These are phyloP conservation scores for Sphaerulina vaccinii DNA, from an alignment of 2,329 filamentous ascomycete species.

Conservation along the genomic window DNA sequence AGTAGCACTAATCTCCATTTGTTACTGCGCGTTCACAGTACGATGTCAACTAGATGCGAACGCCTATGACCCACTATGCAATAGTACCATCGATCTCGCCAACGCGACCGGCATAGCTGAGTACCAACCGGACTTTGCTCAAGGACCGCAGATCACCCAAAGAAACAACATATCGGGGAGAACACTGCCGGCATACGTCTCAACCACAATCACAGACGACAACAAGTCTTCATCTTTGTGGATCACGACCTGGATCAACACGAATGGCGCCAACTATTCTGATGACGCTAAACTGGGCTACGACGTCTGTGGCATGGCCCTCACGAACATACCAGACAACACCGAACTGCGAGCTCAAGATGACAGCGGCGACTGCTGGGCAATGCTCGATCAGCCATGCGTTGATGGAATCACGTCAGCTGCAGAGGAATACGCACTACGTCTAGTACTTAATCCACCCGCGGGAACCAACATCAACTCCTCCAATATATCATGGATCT, in stretches of 20 bases:
- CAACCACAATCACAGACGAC: slow-evolving; percentile 7
- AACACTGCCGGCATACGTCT: slow-evolving; percentile 6
- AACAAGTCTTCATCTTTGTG: slow-evolving; percentile 4
- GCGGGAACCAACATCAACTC: slow-evolving; percentile 7
- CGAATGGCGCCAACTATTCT: slow-evolving; percentile 14
- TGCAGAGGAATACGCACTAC: slow-evolving; percentile 1
- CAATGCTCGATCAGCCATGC: slow-evolving; percentile 13
- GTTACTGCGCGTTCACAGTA: not conserved
- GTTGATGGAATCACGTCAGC: slow-evolving; percentile 6
- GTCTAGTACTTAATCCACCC: slow-evolving; percentile 1
- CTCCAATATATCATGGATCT: not conserved
- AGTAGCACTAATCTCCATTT: not conserved
- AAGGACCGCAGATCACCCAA: slow-evolving; percentile 7
- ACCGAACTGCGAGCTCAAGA: slow-evolving; percentile 9
- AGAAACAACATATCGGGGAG: slow-evolving; percentile 12
- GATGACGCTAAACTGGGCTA: slow-evolving; percentile 16
- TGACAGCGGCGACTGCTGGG: slow-evolving; percentile 16
- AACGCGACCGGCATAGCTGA: not conserved
- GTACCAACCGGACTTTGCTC: slow-evolving; percentile 15
- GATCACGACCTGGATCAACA: slow-evolving; percentile 8
- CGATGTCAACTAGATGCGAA: not conserved
- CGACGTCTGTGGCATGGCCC: slow-evolving; percentile 14
- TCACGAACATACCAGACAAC: slow-evolving; percentile 5
- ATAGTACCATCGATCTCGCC: not conserved
- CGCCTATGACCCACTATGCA: slow-evolving; percentile 1